Evolutionary conservation across 768 basidiomycete genomes (phyloP), one percentile per base, ranked within the genome.

Genomic region (Mycena metata): DNA sequence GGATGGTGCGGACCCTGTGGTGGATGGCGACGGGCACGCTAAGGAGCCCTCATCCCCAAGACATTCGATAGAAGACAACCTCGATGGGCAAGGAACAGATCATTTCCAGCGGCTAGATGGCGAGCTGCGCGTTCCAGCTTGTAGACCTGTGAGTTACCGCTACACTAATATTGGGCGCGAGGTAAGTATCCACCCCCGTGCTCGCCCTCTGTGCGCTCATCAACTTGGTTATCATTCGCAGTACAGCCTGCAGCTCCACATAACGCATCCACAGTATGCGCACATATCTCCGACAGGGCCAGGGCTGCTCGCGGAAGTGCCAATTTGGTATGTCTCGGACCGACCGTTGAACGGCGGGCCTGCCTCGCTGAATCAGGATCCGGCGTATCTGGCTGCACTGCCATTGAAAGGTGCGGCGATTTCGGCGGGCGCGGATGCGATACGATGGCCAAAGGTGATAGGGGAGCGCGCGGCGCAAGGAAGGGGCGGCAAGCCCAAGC

Each of bases 121-220:
- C 16, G 72, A 70, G 46, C 42, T 70, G 11, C 64, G 54, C 39
- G 55, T 72, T 39, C 72, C 72, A 11, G 61, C 72, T 1, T 70
- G 69, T 30, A 65, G 72, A 13, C 72, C 72, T n/a, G 65, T 65
- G 21, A 72, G 72, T 55, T 72, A 67, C 45, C 64, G 72, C 19
- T 72, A 72, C 62, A 72, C 72, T 3, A 59, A 72, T 26, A 61
- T 67, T 17, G 72, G 71, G 13, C 66, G 69, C 51, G 72, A 72
- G 67, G 71, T 72, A 26, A 55, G 64, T 23, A 24, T n/a, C 30
- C 30, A 30, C 30, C n/a, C n/a, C n/a, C 30, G 7, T 2, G 2
- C 21, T 4, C 13, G 30, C 3, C 50, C 9, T 5, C n/a, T 67
- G 8, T 56, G 9, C 21, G 10, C 23, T 24, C 23, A 30, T 43